A percentile compares a stretch with the other conserved stretches of the same genome.
These are phyloP conservation scores for Luvunga scandens DNA, from an alignment of 345 rosid species.

Conservation along the genomic window DNA sequence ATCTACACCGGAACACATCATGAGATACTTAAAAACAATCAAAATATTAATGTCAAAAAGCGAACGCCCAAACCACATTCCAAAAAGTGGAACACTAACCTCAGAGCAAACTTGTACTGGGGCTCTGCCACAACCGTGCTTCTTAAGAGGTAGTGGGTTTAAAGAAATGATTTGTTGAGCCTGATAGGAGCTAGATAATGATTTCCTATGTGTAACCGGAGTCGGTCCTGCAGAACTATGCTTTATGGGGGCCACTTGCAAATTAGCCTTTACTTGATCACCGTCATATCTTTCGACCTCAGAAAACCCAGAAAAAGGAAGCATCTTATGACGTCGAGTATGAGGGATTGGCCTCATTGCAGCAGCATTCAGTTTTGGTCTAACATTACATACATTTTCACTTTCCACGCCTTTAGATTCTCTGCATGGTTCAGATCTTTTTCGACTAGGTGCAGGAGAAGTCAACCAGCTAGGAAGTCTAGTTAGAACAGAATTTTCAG, in stretches of 20 bases:
- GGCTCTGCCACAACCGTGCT: constrained; percentile 97
- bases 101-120: constrained; percentile 93
- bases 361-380: constrained; percentile 53
- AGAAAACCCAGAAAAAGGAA: constrained; percentile 70
- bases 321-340: constrained; percentile 68
- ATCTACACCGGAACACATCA: neutral
- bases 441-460: constrained; percentile 79
- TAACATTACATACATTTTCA: constrained; percentile 54
- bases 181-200: constrained; percentile 73
- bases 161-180: constrained; percentile 88
- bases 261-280: constrained; percentile 60
- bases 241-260: constrained; percentile 62
- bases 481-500: constrained; percentile 29
- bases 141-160: constrained; percentile 91
- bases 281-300: constrained; percentile 75
- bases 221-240: constrained; percentile 48
- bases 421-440: constrained; percentile 55
- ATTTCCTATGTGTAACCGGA: constrained; percentile 68
- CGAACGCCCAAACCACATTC: neutral
- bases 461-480: constrained; percentile 73
- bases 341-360: constrained; percentile 96
- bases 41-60: neutral
- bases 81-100: constrained; percentile 41
- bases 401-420: constrained; percentile 45
- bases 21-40: neutral